phyloP scores from a whole-genome alignment of 2,329 filamentous ascomycete species.

The Lecanicillium sp. region DNA sequence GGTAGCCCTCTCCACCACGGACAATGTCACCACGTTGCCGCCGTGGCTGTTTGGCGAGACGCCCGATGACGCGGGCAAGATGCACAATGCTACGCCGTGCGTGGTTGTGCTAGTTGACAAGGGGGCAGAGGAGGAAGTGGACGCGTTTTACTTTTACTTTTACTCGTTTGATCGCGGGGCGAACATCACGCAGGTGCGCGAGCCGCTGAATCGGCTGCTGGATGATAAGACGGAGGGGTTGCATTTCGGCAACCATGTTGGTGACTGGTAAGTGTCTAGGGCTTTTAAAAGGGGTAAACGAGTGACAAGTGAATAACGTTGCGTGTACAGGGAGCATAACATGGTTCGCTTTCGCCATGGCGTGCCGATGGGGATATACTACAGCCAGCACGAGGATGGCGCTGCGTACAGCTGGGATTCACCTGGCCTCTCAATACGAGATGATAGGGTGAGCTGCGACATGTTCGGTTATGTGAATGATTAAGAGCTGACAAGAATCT shows the following conservation, averaged over 20 bases:
- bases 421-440: constrained; percentile 12
- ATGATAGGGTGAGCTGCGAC: constrained; percentile 18
- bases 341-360: constrained; percentile 22
- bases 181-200: constrained; percentile 19
- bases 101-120: constrained; percentile 19
- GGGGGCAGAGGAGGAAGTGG: constrained; percentile 11
- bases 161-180: constrained; percentile 22
- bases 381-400: constrained; percentile 19
- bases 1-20: constrained; percentile 19
- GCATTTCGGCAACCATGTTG: constrained; percentile 19
- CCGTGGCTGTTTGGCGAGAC: constrained; percentile 17
- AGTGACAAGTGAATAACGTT: too few relatives aligned
- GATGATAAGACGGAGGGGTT: constrained; percentile 11
- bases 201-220: constrained; percentile 16
- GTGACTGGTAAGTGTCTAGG: constrained; percentile 18
- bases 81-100: constrained; percentile 18
- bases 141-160: constrained; percentile 25
- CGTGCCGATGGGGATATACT: constrained; percentile 18
- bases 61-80: constrained; percentile 14
- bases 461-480: too few relatives aligned
- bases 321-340: constrained; percentile 23
- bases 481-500: background rate
- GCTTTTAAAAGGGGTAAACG: too few relatives aligned
- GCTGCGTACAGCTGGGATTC: constrained; percentile 21
- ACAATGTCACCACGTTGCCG: constrained; percentile 15